Base-by-base conservation (phyloP, 1,284 basidiomycete genomes). In the Cutaneotrichosporon arboriforme region DNA sequence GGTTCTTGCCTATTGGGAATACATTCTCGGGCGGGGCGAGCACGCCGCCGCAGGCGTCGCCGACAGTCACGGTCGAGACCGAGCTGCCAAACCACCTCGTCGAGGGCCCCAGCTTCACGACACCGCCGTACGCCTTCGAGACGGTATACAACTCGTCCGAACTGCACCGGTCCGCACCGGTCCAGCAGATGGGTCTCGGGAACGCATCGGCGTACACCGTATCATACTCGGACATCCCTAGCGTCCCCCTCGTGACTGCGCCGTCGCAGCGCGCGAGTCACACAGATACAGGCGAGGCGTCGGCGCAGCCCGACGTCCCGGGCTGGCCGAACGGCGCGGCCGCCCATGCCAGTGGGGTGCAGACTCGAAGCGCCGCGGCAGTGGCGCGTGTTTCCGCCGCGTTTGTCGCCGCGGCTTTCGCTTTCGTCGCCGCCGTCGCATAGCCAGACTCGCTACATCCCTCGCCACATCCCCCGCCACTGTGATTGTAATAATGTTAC, bases 21-120 rank as follows among this genome's bases (percentile, higher is more conserved):
- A 22, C 52, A 1, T 21, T 52, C 0, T 23, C 44, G 13, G 34
- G 49, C 8, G 42, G 40, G 12, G 13, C 45, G 17, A 31, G 52
- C 26, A n/a, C n/a, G n/a, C n/a, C n/a, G n/a, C n/a, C n/a, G n/a
- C n/a, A 36, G 46, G 63, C 69, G 4, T 58, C 60, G 1, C 64
- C 62, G 5, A 64, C 61, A 1, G 57, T 51, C 5, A 85, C 84
- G 0, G 72, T 88, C 46, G 68, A 78, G 15, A 89, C 88, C 0
- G 83, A 80, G 4, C 76, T 91, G 1, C 90, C 90, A 1, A 91
- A 91, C 73, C 84, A 78, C 57, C 75, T 86, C 5, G 75, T 92
- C 41, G 65, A 84, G 0, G 83, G 85, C 5, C 86, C 86, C 0
- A 78, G 82, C 1, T 81, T 80, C 59, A 79, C 81, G 4, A 84